phyloP scores from a whole-genome alignment of 2,329 filamentous ascomycete genomes.

The Cladobotryum mycophilum region DNA sequence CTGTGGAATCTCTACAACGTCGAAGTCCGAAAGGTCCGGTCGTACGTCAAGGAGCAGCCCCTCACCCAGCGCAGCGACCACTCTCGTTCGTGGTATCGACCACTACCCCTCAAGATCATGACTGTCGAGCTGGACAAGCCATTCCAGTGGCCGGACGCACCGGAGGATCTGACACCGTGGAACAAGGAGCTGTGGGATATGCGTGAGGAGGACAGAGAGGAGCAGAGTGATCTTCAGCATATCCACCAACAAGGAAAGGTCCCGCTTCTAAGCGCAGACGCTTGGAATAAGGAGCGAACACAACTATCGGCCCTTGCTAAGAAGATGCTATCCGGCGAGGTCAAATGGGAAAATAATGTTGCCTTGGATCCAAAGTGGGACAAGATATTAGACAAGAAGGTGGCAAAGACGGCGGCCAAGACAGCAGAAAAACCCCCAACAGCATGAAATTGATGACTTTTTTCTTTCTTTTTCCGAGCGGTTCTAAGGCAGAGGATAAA shows the following conservation, averaged over 20 bases:
- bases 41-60: constrained; percentile 61
- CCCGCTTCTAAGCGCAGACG: constrained; percentile 35
- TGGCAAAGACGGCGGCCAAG: constrained; percentile 18
- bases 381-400: constrained; percentile 21
- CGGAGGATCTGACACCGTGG: constrained; percentile 57
- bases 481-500: neutral
- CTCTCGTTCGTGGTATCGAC: constrained; percentile 59
- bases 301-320: constrained; percentile 58
- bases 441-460: constrained; percentile 2
- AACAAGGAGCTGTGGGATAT: constrained; percentile 54
- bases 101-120: constrained; percentile 80
- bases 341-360: constrained; percentile 51
- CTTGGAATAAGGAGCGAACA: constrained; percentile 35
- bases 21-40: constrained; percentile 65
- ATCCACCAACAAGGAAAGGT: constrained; percentile 28
- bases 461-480: neutral
- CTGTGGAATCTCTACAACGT: constrained; percentile 81
- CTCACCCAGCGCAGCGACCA: constrained; percentile 45
- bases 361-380: constrained; percentile 44
- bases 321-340: constrained; percentile 53
- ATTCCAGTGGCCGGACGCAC: constrained; percentile 78
- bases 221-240: constrained; percentile 31
- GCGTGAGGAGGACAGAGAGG: constrained; percentile 41
- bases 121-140: constrained; percentile 81
- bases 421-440: neutral